phyloP scores from a whole-genome alignment of 75 land plant genomes.

The Ceratopteris richardii region DNA sequence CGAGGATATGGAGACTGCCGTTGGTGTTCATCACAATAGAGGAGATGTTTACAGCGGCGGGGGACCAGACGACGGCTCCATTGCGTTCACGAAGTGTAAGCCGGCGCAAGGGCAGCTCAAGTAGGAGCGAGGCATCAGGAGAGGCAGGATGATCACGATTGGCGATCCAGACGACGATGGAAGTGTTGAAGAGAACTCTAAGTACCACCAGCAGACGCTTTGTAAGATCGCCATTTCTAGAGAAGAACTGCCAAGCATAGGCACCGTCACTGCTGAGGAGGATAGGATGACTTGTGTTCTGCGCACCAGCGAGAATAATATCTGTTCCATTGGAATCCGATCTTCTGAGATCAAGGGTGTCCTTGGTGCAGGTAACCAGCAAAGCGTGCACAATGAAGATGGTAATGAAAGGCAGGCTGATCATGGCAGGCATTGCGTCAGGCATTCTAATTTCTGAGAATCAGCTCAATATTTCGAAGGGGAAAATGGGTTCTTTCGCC shows the following conservation, averaged over 20 bases:
- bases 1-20: constrained; percentile 12
- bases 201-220: background rate
- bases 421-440: too few species aligned
- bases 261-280: background rate
- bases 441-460: too few species aligned
- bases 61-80: background rate
- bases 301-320: background rate
- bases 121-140: background rate
- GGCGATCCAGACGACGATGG: constrained; percentile 55
- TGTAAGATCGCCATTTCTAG: background rate
- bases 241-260: constrained; percentile 2
- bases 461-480: too few species aligned
- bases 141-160: constrained; percentile 35
- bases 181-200: background rate
- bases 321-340: too few species aligned
- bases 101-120: background rate
- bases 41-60: background rate
- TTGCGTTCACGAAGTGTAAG: background rate
- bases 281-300: background rate
- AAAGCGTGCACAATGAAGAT: too few species aligned
- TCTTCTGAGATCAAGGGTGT: too few species aligned
- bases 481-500: too few species aligned
- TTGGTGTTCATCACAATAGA: background rate
- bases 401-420: too few species aligned
- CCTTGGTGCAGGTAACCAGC: too few species aligned